These are phyloP conservation scores for Xylariaceae sp. DNA, from an alignment of 2,329 filamentous ascomycete species.

Conservation along the genomic window DNA sequence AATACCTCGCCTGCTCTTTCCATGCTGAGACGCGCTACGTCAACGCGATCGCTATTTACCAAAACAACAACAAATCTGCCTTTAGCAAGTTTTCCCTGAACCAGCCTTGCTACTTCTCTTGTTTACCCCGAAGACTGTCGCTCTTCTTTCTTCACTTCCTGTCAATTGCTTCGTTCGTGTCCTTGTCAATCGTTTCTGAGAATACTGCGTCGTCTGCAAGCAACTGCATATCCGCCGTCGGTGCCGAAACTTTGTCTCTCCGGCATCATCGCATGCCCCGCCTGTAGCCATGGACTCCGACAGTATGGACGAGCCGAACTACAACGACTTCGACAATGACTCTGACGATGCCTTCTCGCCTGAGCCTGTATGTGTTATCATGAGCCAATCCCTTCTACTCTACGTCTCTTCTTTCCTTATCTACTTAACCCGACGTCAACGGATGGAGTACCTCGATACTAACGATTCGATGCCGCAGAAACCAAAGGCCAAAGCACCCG, in stretches of 20 bases:
- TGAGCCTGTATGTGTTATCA: conserved; percentile 41
- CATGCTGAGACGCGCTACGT: conserved; percentile 1
- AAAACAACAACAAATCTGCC: conserved; percentile 14
- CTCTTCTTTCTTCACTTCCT: conserved; percentile 2
- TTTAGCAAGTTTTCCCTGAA: background rate
- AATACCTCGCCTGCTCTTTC: background rate
- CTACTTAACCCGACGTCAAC: conserved; percentile 1
- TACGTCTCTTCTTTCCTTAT: background rate
- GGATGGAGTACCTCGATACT: conserved; percentile 17
- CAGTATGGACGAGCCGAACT: conserved; percentile 53
- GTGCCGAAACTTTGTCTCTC: background rate
- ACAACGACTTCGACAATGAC: conserved; percentile 50
- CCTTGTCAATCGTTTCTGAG: background rate
- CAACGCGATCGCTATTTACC: conserved; percentile 14
- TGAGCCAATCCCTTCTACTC: background rate
- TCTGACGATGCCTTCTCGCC: conserved; percentile 47
- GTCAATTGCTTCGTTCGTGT: conserved; percentile 7
- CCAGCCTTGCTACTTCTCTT: background rate
- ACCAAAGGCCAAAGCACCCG: conserved; percentile 46
- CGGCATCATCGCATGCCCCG: background rate
- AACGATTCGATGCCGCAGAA: conserved; percentile 39
- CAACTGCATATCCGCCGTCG: background rate
- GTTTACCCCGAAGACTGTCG: background rate
- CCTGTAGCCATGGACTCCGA: conserved; percentile 49
- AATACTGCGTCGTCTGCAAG: background rate